phyloP scores from a whole-genome alignment of 257 asterid genomes.

The Solanum raphanifolium region DNA sequence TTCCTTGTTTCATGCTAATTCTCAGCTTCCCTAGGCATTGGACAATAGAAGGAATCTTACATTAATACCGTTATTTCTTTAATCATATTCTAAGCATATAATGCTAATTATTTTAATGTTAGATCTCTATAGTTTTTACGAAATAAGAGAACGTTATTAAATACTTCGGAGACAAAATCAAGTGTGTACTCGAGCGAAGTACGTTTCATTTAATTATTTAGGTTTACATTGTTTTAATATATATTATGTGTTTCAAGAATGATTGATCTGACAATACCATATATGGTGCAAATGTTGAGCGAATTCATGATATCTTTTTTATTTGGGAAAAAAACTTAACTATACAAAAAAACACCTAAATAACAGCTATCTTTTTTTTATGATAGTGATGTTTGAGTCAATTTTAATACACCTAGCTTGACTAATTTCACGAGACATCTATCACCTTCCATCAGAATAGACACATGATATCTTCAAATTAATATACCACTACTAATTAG shows the following conservation, averaged over 20 bases:
- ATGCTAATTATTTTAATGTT: background rate
- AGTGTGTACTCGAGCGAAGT: background rate
- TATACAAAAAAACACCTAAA: too few species aligned
- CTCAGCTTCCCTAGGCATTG: conserved; percentile 12
- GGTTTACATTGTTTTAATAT: background rate
- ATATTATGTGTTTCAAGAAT: background rate
- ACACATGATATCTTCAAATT: background rate
- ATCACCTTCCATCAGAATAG: too few species aligned
- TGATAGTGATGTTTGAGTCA: too few species aligned
- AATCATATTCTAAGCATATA: background rate
- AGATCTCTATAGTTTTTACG: background rate
- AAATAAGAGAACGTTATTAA: background rate
- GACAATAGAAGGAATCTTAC: conserved; percentile 18
- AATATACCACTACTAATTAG: background rate
- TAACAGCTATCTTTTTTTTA: too few species aligned
- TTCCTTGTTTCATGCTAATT: background rate
- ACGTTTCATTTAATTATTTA: background rate
- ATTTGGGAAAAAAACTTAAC: too few species aligned
- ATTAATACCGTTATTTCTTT: background rate
- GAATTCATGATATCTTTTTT: background rate
- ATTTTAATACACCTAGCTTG: rapidly evolving
- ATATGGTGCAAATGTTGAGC: background rate
- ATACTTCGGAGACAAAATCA: background rate
- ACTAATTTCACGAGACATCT: too few species aligned
- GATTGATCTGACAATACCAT: background rate